These are phyloP conservation scores for Physcia stellaris DNA, from an alignment of 495 filamentous ascomycete species.

Conservation along the genomic window DNA sequence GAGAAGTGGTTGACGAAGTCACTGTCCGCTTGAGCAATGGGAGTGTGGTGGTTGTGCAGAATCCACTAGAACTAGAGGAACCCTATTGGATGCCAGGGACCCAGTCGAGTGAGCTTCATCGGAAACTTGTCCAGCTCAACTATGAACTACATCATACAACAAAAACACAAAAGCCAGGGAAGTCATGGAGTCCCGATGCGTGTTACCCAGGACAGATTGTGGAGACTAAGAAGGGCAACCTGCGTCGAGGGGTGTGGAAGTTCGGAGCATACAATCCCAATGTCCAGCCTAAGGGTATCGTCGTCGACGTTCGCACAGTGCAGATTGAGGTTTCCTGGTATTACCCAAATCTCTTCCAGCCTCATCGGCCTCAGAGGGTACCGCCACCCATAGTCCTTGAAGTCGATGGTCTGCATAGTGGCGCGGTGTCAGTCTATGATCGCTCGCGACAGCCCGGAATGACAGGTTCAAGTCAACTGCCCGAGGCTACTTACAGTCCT, in stretches of 20 bases:
- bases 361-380: not conserved
- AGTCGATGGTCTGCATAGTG: conserved; percentile 14
- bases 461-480: conserved; percentile 11
- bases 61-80: conserved; percentile 21
- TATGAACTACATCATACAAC: not conserved
- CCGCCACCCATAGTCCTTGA: conserved; percentile 7
- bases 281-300: conserved; percentile 28
- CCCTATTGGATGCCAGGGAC: conserved; percentile 11
- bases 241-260: conserved; percentile 35
- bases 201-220: conserved; percentile 34
- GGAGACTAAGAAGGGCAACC: conserved; percentile 33
- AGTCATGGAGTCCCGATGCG: not conserved
- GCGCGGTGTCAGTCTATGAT: conserved; percentile 16
- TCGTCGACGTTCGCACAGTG: conserved; percentile 31
- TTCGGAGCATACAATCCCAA: conserved; percentile 33
- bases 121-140: conserved; percentile 6
- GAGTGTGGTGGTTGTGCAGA: conserved; percentile 23
- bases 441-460: conserved; percentile 5
- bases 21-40: conserved; percentile 22
- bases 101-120: not conserved
- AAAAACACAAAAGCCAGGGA: not conserved
- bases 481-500: conserved; percentile 9
- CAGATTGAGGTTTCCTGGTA: conserved; percentile 37
- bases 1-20: conserved; percentile 18
- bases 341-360: conserved; percentile 26